Evolutionary conservation across 1,284 basidiomycete genomes (phyloP), one percentile per base, ranked within the genome.

Genomic region (Inonotus hispidus): DNA sequence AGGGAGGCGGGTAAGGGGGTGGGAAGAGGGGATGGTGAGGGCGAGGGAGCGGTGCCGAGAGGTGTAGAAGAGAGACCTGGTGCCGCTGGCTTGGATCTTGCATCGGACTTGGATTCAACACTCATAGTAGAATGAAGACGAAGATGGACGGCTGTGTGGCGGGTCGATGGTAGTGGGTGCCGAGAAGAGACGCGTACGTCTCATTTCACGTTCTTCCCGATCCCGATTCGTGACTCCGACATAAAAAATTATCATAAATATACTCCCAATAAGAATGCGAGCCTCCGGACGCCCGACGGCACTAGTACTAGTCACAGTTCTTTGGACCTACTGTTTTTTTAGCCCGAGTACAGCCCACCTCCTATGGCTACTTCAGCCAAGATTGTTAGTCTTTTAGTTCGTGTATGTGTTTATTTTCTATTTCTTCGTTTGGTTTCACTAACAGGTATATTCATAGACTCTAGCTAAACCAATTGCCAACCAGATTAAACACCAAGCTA

Each of bases 381-480:
- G 72, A 80, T 89, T 57, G 82, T 81, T 50, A 85, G 83, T 27
- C 77, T 90, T 46, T 75, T 80, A 38, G 84, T 90, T 65, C 80
- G 84, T 73, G 87, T 87, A 73, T 75, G 84, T 75, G 19, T 21
- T 37, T 23, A 37, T 16, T 41, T 41, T 45, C 11, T 53, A n/a
- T 46, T 56, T 61, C 53, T 60, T 39, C 6, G 10, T 41, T 59
- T 46, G 41, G 6, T n/a, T 13, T 49, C 23, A 39, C 53, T 41
- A 23, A n/a, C 3, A 41, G 23, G 45, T 23, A 16, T 50, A 43
- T 37, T 37, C 37, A 32, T 32, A 63, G 62, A 63, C 62, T 14
- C n/a, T 93, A 69, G 91, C 92, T 57, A 93, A 93, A 75, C 92
- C 92, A 45, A 92, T 94, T 66, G 87, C 88, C 47, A 79, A 79